These are phyloP conservation scores for Vitis cinerea DNA, from an alignment of 164 flowering plant genomes.

Conservation along the genomic window DNA sequence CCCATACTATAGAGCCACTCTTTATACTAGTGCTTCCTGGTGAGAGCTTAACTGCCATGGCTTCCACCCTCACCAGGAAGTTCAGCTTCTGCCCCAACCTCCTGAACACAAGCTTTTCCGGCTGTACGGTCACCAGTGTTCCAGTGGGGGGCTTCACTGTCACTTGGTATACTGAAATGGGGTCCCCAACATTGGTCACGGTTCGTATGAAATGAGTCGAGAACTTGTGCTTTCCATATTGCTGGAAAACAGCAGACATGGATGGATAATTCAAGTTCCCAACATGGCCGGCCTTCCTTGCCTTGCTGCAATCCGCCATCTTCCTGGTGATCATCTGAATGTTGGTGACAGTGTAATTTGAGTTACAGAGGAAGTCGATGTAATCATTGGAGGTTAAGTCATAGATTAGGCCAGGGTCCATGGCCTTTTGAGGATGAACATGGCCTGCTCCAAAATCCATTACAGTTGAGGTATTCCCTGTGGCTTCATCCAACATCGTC, in stretches of 20 bases:
- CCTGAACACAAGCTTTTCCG: conserved; percentile 59
- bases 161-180: conserved; percentile 53
- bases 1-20: conserved; percentile 71
- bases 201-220: conserved; percentile 76
- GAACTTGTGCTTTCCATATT: conserved; percentile 53
- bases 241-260: conserved; percentile 64
- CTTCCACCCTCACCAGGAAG: conserved; percentile 63
- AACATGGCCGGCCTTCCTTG: conserved; percentile 57
- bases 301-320: conserved; percentile 58
- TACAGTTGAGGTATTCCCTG: conserved; percentile 67
- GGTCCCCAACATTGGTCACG: conserved; percentile 80
- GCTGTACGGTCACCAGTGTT: conserved; percentile 61
- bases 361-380: conserved; percentile 79
- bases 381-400: conserved; percentile 63
- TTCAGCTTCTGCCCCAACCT: conserved; percentile 72
- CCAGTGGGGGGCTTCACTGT: conserved; percentile 55
- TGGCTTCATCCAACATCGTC: conserved; percentile 75
- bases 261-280: conserved; percentile 95
- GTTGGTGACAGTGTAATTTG: conserved; percentile 62
- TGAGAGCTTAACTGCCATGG: conserved; percentile 44
- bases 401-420: conserved; percentile 85
- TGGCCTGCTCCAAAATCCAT: conserved; percentile 89
- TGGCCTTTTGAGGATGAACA: conserved; percentile 81
- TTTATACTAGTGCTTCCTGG: conserved; percentile 53
- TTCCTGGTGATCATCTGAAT: conserved; percentile 55